A percentile compares a stretch with the other conserved stretches of the same genome.
Evolutionary conservation across 2,329 filamentous ascomycete species (phyloP).

Genomic region (Sclerotinia sclerotiorum): DNA sequence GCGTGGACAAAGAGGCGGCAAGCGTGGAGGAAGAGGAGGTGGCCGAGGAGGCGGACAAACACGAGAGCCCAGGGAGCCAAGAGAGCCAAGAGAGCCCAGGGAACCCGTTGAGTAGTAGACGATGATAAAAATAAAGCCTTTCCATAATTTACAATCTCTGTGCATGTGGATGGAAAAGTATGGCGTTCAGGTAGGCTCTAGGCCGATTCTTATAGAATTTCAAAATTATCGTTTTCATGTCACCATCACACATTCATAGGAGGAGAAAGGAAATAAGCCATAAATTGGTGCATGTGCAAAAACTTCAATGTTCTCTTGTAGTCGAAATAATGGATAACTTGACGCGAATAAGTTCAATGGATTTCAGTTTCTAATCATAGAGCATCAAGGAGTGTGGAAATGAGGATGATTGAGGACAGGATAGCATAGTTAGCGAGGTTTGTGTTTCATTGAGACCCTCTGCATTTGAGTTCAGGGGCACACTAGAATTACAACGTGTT

Average conservation of each 20-base stretch:
- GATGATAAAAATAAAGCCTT: conserved; percentile 28
- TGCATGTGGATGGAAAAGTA: conserved; percentile 41
- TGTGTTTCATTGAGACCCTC: background rate
- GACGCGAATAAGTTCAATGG: background rate
- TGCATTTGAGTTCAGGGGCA: too few relatives aligned
- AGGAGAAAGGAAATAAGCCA: background rate
- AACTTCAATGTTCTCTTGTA: too few relatives aligned
- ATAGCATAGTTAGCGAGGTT: background rate
- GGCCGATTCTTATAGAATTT: conserved; percentile 36
- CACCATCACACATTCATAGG: conserved; percentile 27
- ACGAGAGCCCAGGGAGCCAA: conserved; percentile 53
- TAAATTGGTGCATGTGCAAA: background rate
- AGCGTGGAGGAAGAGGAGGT: conserved; percentile 51
- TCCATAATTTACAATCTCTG: conserved; percentile 32
- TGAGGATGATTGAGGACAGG: background rate
- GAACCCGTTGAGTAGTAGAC: conserved; percentile 22
- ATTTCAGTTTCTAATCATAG: background rate
- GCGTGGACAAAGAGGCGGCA: conserved; percentile 47
- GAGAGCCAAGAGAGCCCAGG: conserved; percentile 53
- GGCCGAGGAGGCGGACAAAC: conserved; percentile 50
- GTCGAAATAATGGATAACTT: background rate
- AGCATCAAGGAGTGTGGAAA: background rate
- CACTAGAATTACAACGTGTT: background rate
- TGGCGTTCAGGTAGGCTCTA: conserved; percentile 49
- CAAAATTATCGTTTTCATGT: conserved; percentile 20